Evolutionary conservation across 2,329 filamentous ascomycete genomes (phyloP).

Genomic region (Colletotrichum echinochloae): DNA sequence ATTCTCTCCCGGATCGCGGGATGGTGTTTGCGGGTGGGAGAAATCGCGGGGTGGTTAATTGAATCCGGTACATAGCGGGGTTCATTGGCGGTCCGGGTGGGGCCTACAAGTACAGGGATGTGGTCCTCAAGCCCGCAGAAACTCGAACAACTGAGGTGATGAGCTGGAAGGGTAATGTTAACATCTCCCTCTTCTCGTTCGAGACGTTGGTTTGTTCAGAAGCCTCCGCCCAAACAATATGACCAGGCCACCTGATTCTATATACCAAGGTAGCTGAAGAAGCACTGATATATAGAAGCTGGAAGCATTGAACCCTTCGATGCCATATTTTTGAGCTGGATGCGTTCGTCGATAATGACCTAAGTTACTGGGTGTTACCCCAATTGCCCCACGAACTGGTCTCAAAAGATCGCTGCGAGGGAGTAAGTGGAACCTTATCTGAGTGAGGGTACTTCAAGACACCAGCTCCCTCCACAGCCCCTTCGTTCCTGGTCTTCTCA

Average conservation of each 20-base stretch:
- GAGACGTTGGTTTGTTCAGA: no score
- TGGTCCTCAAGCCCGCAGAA: not conserved
- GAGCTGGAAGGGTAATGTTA: not conserved
- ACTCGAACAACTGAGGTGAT: not conserved
- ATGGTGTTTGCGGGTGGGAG: constrained; percentile 6
- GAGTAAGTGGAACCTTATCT: not conserved
- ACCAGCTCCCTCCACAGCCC: not conserved
- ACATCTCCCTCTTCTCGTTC: not conserved
- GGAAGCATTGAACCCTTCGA: not conserved
- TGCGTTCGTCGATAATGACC: not conserved
- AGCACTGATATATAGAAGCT: not conserved
- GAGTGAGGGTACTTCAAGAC: not conserved
- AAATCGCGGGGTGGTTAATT: constrained; percentile 22
- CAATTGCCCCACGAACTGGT: not conserved
- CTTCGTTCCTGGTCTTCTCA: not conserved
- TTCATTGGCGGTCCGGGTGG: constrained; percentile 12
- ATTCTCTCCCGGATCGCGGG: constrained; percentile 4
- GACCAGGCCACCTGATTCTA: not conserved
- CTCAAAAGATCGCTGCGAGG: constrained; percentile 12
- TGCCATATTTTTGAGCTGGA: not conserved
- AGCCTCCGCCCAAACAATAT: not conserved
- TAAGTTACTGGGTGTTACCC: constrained; percentile 1
- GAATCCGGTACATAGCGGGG: constrained; percentile 29
- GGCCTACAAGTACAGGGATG: not conserved
- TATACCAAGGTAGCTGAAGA: not conserved